Evolutionary conservation across 1,284 basidiomycete genomes (phyloP), one percentile per base, ranked within the genome.

Genomic region (Puccinia triticina): DNA sequence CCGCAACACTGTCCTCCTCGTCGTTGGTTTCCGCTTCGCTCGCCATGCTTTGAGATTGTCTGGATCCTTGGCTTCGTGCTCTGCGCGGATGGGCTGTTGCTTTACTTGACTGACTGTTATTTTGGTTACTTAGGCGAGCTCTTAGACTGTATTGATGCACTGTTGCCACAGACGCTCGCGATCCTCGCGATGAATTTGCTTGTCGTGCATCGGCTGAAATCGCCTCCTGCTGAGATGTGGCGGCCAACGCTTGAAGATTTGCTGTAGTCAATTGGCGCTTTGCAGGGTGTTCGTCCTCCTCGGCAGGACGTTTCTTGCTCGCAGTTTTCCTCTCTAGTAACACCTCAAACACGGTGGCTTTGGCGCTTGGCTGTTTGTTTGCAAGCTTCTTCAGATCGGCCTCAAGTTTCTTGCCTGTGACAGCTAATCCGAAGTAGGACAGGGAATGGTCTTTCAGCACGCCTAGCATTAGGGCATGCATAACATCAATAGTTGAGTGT

Each of bases 381-480:
- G 11, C 11, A 10, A 67, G n/a, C 8, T 34, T 67, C 11, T 23
- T n/a, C 32, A 67, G n/a, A 67, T 67, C 64, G 12, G 43, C 29
- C 34, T 76, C 50, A 21, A 40, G 48, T 61, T 53, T 55, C n/a
- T 57, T 76, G 7, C 74, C 74, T 34, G 74, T 37, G 10, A 29
- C 37, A 3, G 46, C 50, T 18, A 76, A 26, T 21, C 53, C 53
- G 8, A 59, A 37, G 29, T 43, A 55, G 29, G 74, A 59, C 11
- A 76, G 29, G 26, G 74, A 57, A 46, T 76, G 55, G 29, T 77
- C 59, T 34, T 77, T 77, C 26, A 48, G 34, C 21, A 77, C 50
- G 18, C 76, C 76, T 46, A 77, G 76, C 59, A 77, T 37, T 29
- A 77, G 26, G 21, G 57, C 59, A 61, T 77, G 76, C 59, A 77